Evolutionary conservation across 345 rosid species (phyloP), one percentile per base, ranked within the genome.

Genomic region (Barbarea vulgaris): DNA sequence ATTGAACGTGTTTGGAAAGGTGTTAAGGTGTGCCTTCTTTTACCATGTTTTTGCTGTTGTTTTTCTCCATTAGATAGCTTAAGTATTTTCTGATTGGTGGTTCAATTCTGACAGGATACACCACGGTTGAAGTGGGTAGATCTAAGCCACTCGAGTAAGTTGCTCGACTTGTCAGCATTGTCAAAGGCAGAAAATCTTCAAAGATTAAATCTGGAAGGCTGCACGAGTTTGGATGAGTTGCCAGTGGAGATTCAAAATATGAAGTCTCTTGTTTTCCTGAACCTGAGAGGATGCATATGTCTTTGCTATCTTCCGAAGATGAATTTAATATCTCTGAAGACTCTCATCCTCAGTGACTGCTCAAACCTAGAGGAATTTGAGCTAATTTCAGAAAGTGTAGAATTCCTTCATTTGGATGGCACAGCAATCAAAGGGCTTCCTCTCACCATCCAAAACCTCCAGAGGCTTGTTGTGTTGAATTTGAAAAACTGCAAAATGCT

Each of bases 331-430:
- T 80, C 25, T 22, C 25, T 58, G 12, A 54, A 24, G 31, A 33
- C 48, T 19, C 64, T 53, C 36, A 62, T 33, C 75, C 70, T 36
- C 10, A 77, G 10, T 4, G 30, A 46, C 0, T 83, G 85, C 69
- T 14, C 10, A 36, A 69, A 41, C 7, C 30, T 79, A 3, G 2
- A 11, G 27, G 25, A 54, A 6, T 70, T 79, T 47, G 68, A 73
- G 6, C 9, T 62, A 1, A 37, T 79, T 5, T 61, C 69, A 0
- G 12, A 56, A 1, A 64, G 41, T 63, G 4, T 80, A 50, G 2
- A 48, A 18, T 3, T 24, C 9, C 47, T 77, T n/a, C 4, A 15
- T 34, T 46, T 76, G 4, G 67, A 21, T 56, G 81, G 65, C 7
- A 63, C 74, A 1, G 34, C 66, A n/a, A 68, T 81, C 4, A 9